These are phyloP conservation scores for Cladosporium halotolerans DNA, from an alignment of 2,329 filamentous ascomycete species.

Conservation along the genomic window DNA sequence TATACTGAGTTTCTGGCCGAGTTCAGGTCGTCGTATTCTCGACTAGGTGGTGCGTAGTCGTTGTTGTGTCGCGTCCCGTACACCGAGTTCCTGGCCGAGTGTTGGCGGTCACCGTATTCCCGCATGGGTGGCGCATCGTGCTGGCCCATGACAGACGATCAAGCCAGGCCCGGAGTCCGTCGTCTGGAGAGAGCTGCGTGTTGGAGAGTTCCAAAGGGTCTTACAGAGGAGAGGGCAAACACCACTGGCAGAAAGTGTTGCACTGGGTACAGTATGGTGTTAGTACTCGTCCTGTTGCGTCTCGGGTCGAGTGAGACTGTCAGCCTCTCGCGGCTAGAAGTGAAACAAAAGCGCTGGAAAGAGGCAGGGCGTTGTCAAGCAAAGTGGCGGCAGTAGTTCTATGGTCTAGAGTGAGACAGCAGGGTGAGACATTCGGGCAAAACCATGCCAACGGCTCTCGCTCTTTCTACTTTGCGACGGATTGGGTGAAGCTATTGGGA, in stretches of 20 bases:
- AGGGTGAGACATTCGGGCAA: conserved; percentile 5
- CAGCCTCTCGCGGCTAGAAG: conserved; percentile 9
- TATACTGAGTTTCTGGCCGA: conserved; percentile 19
- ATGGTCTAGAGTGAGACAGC: background rate
- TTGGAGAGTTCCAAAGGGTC: too few relatives aligned
- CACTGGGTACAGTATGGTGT: conserved; percentile 7
- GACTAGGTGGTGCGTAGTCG: conserved; percentile 6
- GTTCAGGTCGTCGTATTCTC: conserved; percentile 13
- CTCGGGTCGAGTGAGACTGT: background rate
- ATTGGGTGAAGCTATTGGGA: background rate
- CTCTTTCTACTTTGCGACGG: background rate
- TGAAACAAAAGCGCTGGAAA: conserved; percentile 10
- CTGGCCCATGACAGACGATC: background rate
- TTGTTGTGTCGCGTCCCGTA: conserved; percentile 27
- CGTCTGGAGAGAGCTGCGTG: background rate
- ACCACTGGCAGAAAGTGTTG: background rate
- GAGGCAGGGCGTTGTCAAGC: conserved; percentile 10
- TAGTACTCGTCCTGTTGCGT: conserved; percentile 6
- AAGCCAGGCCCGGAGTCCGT: background rate
- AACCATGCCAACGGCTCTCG: conserved; percentile 7
- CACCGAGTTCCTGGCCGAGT: conserved; percentile 15
- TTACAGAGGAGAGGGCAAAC: background rate
- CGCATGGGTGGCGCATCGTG: conserved; percentile 6
- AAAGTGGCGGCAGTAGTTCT: background rate
- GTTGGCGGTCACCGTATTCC: conserved; percentile 11